Evolutionary conservation across 2,329 filamentous ascomycete genomes (phyloP).

Genomic region (Aureobasidium zeae): DNA sequence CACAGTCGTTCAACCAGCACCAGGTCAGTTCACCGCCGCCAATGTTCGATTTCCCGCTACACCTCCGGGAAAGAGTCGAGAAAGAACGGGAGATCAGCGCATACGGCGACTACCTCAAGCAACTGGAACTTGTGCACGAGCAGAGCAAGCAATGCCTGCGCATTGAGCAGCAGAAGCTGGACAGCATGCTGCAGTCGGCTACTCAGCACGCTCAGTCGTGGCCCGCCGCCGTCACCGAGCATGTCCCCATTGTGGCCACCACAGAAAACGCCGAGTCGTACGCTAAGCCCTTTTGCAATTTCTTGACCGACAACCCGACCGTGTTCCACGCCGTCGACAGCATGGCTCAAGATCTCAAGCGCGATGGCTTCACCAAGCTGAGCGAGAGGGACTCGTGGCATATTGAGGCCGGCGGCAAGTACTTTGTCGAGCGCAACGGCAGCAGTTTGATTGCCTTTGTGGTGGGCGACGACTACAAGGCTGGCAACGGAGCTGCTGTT

Average conservation of each 20-base stretch:
- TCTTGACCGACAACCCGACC: conserved; percentile 83
- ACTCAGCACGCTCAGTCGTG: conserved; percentile 8
- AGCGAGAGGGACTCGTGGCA: conserved; percentile 75
- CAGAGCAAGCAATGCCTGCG: conserved; percentile 15
- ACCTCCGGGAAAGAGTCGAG: conserved; percentile 8
- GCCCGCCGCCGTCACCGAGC: background rate
- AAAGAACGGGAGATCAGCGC: conserved; percentile 4
- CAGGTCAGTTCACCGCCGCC: conserved; percentile 10
- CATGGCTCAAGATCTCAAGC: conserved; percentile 62
- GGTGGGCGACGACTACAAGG: conserved; percentile 68
- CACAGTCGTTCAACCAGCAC: conserved; percentile 10
- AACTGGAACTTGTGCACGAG: conserved; percentile 10
- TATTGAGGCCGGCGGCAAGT: conserved; percentile 73
- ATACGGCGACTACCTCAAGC: conserved; percentile 26
- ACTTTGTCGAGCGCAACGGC: conserved; percentile 78
- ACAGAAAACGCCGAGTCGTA: conserved; percentile 37
- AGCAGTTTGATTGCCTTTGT: conserved; percentile 78
- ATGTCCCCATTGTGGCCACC: conserved; percentile 3
- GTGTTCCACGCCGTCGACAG: conserved; percentile 82
- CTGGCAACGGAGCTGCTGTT: conserved; percentile 80
- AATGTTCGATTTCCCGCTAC: background rate
- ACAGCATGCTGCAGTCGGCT: conserved; percentile 14
- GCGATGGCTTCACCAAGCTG: conserved; percentile 68
- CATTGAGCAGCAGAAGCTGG: conserved; percentile 13
- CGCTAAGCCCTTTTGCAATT: conserved; percentile 75